Evolutionary conservation across 371 early-diverging fungal genomes (phyloP), one percentile per base, ranked within the genome.

Genomic region (Rhizopus stolonifer): DNA sequence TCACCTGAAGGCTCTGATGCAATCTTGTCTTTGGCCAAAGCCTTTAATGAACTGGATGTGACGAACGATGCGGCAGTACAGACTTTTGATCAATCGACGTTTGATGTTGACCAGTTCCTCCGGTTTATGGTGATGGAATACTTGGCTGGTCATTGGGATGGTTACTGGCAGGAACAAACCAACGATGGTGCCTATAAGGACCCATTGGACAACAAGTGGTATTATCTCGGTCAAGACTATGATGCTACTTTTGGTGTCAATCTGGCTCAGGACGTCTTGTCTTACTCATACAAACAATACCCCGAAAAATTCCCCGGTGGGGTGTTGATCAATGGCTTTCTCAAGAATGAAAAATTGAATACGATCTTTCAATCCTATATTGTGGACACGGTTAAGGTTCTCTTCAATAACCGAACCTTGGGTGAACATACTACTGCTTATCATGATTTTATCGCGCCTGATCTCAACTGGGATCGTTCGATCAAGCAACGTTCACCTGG

Each of bases 121-220:
- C 77, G 82, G 11, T 78, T 77, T 61, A 80, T 82, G 80, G 82
- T 82, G 9, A 57, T 80, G 56, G 82, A 82, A 54, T 80, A 77
- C 49, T 65, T 80, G 13, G 60, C 72, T 43, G 82, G 72, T 22
- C 52, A 70, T 46, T 82, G 82, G 82, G 82, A 82, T 48, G 79
- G 69, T 18, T 82, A 82, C 56, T 80, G 80, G 80, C 60, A 62
- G 56, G 38, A 43, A 50, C 79, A 77, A 56, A 73, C 76, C 36
- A 82, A 82, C 49, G 69, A 70, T 49, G 82, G 80, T 48, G 74
- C 80, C 11, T 82, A 80, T 58, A 75, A 72, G 23, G 82, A 82
- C 40, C 46, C 60, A 10, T 65, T 70, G 21, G 60, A 71, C 38
- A 50, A 69, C 40, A 69, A 47, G 8, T 77, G 76, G 74, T 76